phyloP scores from a whole-genome alignment of 2,329 filamentous ascomycete genomes.

The Neopestalotiopsis clavispora region DNA sequence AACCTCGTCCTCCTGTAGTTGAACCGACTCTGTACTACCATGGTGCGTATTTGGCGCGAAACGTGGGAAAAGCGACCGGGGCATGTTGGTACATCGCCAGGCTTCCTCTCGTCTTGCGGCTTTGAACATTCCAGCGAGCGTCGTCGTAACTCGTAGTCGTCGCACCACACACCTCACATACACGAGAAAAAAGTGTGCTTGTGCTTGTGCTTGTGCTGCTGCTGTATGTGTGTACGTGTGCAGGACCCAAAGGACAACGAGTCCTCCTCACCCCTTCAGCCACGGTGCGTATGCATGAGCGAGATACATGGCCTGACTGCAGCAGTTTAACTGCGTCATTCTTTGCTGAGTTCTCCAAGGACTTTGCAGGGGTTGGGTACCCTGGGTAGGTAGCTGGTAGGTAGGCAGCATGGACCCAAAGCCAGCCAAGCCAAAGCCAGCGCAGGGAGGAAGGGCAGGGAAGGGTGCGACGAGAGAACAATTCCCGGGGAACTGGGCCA shows the following conservation, averaged over 20 bases:
- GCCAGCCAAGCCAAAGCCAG: no score
- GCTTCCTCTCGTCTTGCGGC: background rate
- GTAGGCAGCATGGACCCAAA: background rate
- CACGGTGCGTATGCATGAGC: background rate
- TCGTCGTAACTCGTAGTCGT: background rate
- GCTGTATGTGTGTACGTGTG: background rate
- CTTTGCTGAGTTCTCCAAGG: conserved; percentile 1
- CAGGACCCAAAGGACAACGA: background rate
- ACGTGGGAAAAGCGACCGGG: no score
- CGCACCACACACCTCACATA: background rate
- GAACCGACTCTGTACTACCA: background rate
- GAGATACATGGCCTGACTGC: background rate
- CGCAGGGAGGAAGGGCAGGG: background rate
- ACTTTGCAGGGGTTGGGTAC: conserved; percentile 5
- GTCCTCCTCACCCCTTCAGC: background rate
- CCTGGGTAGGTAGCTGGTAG: background rate
- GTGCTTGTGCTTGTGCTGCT: background rate
- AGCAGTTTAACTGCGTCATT: background rate
- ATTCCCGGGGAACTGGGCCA: conserved; percentile 13
- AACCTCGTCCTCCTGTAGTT: background rate
- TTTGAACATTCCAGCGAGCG: background rate
- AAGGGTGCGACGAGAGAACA: background rate
- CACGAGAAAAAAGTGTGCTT: background rate
- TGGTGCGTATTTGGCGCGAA: background rate
- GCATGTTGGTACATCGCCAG: background rate